These are phyloP conservation scores for Schoenoplectus triqueter DNA, from an alignment of 202 grass and related monocot species.

Conservation along the genomic window DNA sequence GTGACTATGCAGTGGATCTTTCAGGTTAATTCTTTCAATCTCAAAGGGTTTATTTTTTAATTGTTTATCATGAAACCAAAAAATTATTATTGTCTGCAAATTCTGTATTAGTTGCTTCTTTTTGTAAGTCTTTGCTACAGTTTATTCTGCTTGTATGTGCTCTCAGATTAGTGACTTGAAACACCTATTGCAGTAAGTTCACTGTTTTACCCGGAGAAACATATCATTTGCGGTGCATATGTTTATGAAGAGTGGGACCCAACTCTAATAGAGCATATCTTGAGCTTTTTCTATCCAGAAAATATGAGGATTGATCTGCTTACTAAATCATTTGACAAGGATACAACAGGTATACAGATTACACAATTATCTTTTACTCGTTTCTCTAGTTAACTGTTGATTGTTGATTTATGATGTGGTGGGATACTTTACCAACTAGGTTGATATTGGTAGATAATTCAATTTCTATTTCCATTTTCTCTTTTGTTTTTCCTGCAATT, in stretches of 20 bases:
- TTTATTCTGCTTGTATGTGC: constrained; percentile 13
- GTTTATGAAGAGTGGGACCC: constrained; percentile 57
- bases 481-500: neutral
- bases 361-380: neutral
- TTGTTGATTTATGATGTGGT: constrained; percentile 6
- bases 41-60: constrained; percentile 12
- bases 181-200: constrained; percentile 49
- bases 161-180: constrained; percentile 21
- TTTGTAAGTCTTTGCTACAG: constrained; percentile 2
- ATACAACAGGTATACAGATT: constrained; percentile 20
- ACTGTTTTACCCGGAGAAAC: constrained; percentile 48
- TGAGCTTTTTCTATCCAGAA: constrained; percentile 54
- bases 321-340: constrained; percentile 56
- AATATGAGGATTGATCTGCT: constrained; percentile 56
- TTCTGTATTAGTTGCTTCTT: neutral
- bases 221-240: constrained; percentile 54
- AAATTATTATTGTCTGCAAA: neutral
- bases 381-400: neutral
- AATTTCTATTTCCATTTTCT: neutral
- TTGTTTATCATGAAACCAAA: neutral
- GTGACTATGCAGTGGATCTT: constrained; percentile 55
- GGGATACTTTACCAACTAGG: neutral
- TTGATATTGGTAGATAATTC: neutral
- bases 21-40: constrained; percentile 38
- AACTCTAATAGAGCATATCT: constrained; percentile 41